Base-by-base conservation (phyloP, 176 grass and related monocot species). In the Oryza longistaminata region DNA sequence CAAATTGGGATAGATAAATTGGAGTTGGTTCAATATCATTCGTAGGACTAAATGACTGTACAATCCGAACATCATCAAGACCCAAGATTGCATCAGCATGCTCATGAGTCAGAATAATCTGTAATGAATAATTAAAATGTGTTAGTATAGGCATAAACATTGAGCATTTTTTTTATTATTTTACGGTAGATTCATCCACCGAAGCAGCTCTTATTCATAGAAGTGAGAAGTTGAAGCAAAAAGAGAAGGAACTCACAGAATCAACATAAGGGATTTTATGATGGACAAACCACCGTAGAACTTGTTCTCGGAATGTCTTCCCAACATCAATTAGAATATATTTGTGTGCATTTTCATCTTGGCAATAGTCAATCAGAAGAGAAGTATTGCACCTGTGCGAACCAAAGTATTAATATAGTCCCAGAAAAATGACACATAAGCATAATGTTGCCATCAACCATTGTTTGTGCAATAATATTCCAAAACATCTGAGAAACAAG, bases 21-120 rank as follows among this genome's bases (percentile, higher is more conserved):
- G 93, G 96, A 71, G 93, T 98, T 81, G 96, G 93, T 78, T 90
- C 83, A 70, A 94, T 95, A 81, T 99, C 91, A 89, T 99, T 99
- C 55, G 83, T 89, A 78, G 85, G 34, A 86, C 93, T 99, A 90
- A 46, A 91, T 60, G 90, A 68, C 67, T 99, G 96, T 74, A 99
- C 90, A 3, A 90, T 81, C 64, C 96, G 86, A 72, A 99, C 49
- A 90, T 98, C 96, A 73, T 98, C 96, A 91, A 98, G 93, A 25
- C 96, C 96, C 74, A 98, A 86, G 86, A 84, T 76, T 71, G 93
- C 96, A 92, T 95, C 93, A 78, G 93, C 93, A 75, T 98, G 96
- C 71, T 98, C 96, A 90, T 98, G 96, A 27, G 91, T 98, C 66
- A 98, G 88, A 90, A 98, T 34, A 91, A 98, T 94, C 96, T 98